Conservation (phyloP, 805 yeast genomes). For the Candida adriatica region DNA sequence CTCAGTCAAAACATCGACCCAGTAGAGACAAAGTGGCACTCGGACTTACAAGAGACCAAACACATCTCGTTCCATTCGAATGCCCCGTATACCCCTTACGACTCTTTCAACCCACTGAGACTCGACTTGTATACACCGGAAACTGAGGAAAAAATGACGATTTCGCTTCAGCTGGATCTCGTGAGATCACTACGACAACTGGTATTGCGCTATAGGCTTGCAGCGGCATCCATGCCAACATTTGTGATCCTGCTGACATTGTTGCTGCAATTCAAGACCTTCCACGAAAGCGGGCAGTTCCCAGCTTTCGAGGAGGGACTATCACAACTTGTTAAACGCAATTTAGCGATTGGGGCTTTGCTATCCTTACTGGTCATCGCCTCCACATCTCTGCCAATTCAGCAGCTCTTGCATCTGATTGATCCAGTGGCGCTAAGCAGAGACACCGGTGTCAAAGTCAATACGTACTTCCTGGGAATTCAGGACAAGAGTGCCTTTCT, state of each 20-base stretch:
- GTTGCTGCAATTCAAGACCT: slow-evolving; percentile 46
- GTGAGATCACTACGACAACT: slow-evolving; percentile 58
- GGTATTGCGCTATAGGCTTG: slow-evolving; percentile 70
- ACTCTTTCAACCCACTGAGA: slow-evolving; percentile 25
- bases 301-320: slow-evolving; percentile 43
- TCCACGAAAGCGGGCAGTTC: slow-evolving; percentile 31
- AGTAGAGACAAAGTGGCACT: slow-evolving; percentile 75
- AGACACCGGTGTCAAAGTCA: slow-evolving; percentile 35
- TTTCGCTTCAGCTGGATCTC: slow-evolving; percentile 41
- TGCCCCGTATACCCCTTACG: slow-evolving; percentile 63
- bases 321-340: slow-evolving; percentile 25
- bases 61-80: slow-evolving; percentile 49
- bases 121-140: slow-evolving; percentile 42
- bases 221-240: slow-evolving; percentile 64
- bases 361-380: slow-evolving; percentile 35
- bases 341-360: slow-evolving; percentile 20
- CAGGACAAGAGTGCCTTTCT: slow-evolving; percentile 49
- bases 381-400: slow-evolving; percentile 29
- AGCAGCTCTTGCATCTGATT: slow-evolving; percentile 32
- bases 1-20: slow-evolving; percentile 65
- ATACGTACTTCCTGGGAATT: slow-evolving; percentile 63
- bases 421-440: slow-evolving; percentile 50
- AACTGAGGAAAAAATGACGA: slow-evolving; percentile 3
- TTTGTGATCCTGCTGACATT: slow-evolving; percentile 47
- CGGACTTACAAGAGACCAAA: slow-evolving; percentile 37